A percentile compares a stretch with the other conserved stretches of the same genome.
Conservation (phyloP, 176 grass and related monocot genomes). For the Triticum aestivum region IWGSC_CS_RefSeq_v2.1 NC_057811.1:343557795-343558294, state of each 20-base stretch:
- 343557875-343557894: conserved; percentile 29
- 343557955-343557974: conserved; percentile 51
- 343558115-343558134: background rate
- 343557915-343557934: conserved; percentile 17
- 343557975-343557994: conserved; percentile 45
- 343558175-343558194: background rate
- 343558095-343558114: background rate
- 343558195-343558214: background rate
- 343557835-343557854: background rate
- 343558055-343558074: background rate
- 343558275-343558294: background rate
- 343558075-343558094: background rate
- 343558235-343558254: too few species aligned
- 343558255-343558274: too few species aligned
- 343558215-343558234: background rate
- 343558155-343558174: background rate
- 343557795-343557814: background rate
- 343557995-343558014: conserved; percentile 43
- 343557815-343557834: background rate
- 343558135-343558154: background rate
- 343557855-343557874: background rate
- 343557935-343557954: conserved; percentile 37
- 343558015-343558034: background rate
- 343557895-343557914: conserved; percentile 39
- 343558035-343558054: background rate